Evolutionary conservation across 1,284 basidiomycete species (phyloP).

Genomic region (Apiotrichum mycotoxinovorans): DNA sequence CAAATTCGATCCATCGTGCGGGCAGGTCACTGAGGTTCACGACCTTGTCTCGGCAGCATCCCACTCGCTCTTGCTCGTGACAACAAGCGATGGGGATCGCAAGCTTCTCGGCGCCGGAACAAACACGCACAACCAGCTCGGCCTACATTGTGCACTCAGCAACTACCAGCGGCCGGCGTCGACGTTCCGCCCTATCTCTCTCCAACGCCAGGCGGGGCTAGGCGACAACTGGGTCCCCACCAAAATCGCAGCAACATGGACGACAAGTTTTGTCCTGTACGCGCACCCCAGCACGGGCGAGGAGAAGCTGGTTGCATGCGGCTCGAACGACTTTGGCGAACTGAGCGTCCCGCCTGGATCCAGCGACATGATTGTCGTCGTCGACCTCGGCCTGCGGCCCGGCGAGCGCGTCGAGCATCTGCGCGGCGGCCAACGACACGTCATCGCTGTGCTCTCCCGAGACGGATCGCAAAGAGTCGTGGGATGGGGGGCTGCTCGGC

Average conservation of each 20-base stretch:
- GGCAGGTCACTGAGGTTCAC: conserved; percentile 13
- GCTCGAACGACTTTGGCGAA: conserved; percentile 76
- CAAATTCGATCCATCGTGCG: conserved; percentile 31
- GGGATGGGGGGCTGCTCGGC: conserved; percentile 79
- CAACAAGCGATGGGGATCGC: background rate
- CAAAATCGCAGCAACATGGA: conserved; percentile 67
- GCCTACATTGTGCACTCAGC: conserved; percentile 30
- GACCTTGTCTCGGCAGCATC: conserved; percentile 38
- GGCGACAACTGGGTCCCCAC: conserved; percentile 33
- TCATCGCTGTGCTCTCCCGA: conserved; percentile 54
- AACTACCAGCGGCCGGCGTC: conserved; percentile 21
- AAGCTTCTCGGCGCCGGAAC: conserved; percentile 40
- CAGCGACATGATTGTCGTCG: conserved; percentile 25
- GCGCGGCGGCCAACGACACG: conserved; percentile 68
- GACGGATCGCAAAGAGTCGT: conserved; percentile 50
- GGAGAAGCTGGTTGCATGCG: conserved; percentile 73
- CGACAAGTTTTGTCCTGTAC: conserved; percentile 67
- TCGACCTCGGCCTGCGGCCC: conserved; percentile 24
- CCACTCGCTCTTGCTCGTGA: conserved; percentile 36
- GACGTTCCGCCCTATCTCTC: conserved; percentile 31
- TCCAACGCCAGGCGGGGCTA: conserved; percentile 6
- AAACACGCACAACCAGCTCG: conserved; percentile 43
- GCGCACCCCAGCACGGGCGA: conserved; percentile 14
- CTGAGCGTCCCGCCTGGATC: conserved; percentile 57
- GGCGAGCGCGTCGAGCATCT: conserved; percentile 48